Evolutionary conservation across 768 basidiomycete genomes (phyloP).

Genomic region (Boletus rubescentipes): DNA sequence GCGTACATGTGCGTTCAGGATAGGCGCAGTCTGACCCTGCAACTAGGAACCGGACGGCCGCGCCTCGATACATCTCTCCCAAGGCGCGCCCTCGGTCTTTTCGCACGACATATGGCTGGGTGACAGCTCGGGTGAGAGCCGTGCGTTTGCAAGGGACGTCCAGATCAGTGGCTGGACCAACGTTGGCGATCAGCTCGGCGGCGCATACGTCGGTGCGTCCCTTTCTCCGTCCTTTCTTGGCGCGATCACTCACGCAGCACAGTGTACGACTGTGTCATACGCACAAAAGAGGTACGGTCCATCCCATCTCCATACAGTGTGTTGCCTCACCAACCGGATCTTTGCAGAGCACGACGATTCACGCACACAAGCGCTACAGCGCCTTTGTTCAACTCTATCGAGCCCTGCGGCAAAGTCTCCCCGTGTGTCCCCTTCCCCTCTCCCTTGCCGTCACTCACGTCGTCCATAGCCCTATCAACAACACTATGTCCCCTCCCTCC

Average conservation of each 20-base stretch:
- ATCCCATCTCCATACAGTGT: background rate
- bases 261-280: conserved; percentile 73
- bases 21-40: too few relatives aligned
- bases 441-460: background rate
- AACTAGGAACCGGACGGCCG: conserved; percentile 22
- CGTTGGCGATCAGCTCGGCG: conserved; percentile 64
- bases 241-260: background rate
- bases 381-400: conserved; percentile 58
- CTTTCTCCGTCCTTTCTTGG: background rate
- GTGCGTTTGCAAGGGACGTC: conserved; percentile 63
- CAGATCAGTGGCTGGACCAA: conserved; percentile 68
- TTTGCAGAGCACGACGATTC: conserved; percentile 56
- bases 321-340: background rate
- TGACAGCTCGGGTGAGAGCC: conserved; percentile 54
- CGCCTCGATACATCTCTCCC: conserved; percentile 26
- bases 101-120: conserved; percentile 71
- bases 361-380: conserved; percentile 65
- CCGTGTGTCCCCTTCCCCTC: conserved; percentile 39
- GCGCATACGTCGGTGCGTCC: conserved; percentile 61
- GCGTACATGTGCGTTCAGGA: background rate
- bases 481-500: conserved; percentile 54
- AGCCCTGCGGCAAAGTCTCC: conserved; percentile 49
- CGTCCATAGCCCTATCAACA: conserved; percentile 41
- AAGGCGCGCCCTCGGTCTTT: conserved; percentile 52
- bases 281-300: conserved; percentile 50